Evolutionary conservation across 2,329 filamentous ascomycete species (phyloP).

Genomic region (Aureobasidium sp.): DNA sequence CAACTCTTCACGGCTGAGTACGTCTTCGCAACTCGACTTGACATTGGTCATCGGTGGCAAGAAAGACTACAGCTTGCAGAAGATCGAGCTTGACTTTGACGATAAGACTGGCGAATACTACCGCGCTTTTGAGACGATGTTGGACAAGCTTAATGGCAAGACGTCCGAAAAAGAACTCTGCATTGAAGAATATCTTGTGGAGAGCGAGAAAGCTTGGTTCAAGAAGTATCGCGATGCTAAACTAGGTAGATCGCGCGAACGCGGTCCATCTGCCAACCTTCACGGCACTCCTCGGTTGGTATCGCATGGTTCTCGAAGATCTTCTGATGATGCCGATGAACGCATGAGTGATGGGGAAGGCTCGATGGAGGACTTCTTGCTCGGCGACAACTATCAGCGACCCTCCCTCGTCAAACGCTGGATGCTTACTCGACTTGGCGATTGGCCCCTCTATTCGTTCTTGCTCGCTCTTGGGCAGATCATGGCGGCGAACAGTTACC

Average conservation of each 20-base stretch:
- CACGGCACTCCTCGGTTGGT: neutral
- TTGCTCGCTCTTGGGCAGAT: conserved; percentile 57
- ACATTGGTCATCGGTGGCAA: neutral
- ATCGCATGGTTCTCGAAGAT: conserved; percentile 21
- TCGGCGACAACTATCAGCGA: conserved; percentile 51
- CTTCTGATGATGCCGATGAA: conserved; percentile 32
- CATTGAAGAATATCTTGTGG: conserved; percentile 58
- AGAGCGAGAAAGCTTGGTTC: conserved; percentile 63
- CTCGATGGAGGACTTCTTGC: conserved; percentile 45
- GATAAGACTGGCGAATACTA: conserved; percentile 58
- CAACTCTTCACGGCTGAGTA: neutral
- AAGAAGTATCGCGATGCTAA: conserved; percentile 52
- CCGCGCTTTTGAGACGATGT: conserved; percentile 50
- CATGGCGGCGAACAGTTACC: conserved; percentile 60
- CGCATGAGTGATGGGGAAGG: conserved; percentile 24
- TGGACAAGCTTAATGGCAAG: conserved; percentile 49
- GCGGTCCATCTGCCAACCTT: conserved; percentile 28
- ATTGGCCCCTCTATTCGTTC: conserved; percentile 58
- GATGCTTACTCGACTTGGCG: conserved; percentile 50
- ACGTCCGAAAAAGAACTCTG: conserved; percentile 55
- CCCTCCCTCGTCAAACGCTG: conserved; percentile 50
- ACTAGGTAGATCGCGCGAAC: conserved; percentile 28
- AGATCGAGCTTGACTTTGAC: conserved; percentile 42
- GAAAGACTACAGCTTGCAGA: neutral
- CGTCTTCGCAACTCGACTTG: conserved; percentile 5